Conservation (phyloP, 2,329 filamentous ascomycete species). For the Diaporthe nobilis region DNA sequence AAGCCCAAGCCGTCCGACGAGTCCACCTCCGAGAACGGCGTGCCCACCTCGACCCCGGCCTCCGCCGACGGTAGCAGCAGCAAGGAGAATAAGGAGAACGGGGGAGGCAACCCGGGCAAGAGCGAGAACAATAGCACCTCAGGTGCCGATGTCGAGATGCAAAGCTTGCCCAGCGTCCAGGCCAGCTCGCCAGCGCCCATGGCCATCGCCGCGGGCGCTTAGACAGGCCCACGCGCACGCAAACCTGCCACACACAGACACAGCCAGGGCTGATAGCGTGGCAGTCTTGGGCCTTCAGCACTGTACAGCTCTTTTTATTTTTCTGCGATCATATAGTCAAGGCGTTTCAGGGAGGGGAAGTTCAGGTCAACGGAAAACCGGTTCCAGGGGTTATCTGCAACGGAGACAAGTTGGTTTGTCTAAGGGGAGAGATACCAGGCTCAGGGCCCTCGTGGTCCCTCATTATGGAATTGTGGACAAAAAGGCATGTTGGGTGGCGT, state of each 20-base stretch:
- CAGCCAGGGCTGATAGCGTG: not conserved
- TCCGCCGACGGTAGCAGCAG: slow-evolving; percentile 67
- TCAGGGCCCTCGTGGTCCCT: slow-evolving; percentile 17
- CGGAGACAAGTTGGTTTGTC: slow-evolving; percentile 25
- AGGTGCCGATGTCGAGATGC: slow-evolving; percentile 66
- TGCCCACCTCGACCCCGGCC: slow-evolving; percentile 60
- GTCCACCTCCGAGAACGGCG: slow-evolving; percentile 61
- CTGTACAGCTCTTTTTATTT: not conserved
- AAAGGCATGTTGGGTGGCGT: slow-evolving; percentile 26
- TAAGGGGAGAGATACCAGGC: slow-evolving; percentile 30
- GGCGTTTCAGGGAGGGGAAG: slow-evolving; percentile 16
- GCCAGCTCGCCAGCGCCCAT: slow-evolving; percentile 66
- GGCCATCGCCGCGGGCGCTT: slow-evolving; percentile 61
- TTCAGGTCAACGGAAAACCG: slow-evolving; percentile 22
- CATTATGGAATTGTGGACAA: slow-evolving; percentile 24
- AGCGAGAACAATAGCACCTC: slow-evolving; percentile 52
- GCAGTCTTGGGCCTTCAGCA: slow-evolving; percentile 8
- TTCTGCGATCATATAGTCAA: slow-evolving; percentile 26
- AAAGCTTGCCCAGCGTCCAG: slow-evolving; percentile 64
- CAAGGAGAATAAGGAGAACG: slow-evolving; percentile 76
- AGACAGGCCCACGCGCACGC: not conserved
- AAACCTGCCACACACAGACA: not conserved
- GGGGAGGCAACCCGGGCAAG: slow-evolving; percentile 57
- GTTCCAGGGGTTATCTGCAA: slow-evolving; percentile 14
- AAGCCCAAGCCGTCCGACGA: slow-evolving; percentile 66